Conservation (phyloP, 2,329 filamentous ascomycete genomes). For the Acrodontium crateriforme region DNA sequence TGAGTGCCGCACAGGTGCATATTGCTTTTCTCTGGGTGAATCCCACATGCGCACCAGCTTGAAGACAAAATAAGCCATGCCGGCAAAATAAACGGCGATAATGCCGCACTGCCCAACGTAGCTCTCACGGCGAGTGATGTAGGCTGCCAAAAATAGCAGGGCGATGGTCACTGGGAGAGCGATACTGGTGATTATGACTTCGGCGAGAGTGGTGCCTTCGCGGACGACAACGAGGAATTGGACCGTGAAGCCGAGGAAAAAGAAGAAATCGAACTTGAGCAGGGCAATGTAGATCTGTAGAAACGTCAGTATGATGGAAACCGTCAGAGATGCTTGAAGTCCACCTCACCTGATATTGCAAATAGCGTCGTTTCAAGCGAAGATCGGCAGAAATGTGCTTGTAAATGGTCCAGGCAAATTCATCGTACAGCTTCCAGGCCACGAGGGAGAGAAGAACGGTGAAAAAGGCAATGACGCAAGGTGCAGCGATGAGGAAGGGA, state of each 20-base stretch:
- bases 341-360: conserved; percentile 77
- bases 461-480: conserved; percentile 64
- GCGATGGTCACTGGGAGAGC: conserved; percentile 84
- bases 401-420: conserved; percentile 98
- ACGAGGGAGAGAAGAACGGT: conserved; percentile 61
- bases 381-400: conserved; percentile 98
- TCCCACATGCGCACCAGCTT: conserved; percentile 90
- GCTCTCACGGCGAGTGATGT: conserved; percentile 73
- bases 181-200: conserved; percentile 75
- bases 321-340: conserved; percentile 1
- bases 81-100: conserved; percentile 76
- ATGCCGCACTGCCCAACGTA: conserved; percentile 61
- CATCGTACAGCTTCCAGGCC: conserved; percentile 92
- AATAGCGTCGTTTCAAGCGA: conserved; percentile 89
- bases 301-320: conserved; percentile 5
- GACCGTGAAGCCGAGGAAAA: conserved; percentile 96
- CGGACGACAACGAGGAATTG: conserved; percentile 96
- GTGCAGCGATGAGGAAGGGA: conserved; percentile 73
- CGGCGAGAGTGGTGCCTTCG: conserved; percentile 48
- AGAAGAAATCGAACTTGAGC: conserved; percentile 99
- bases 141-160: conserved; percentile 74
- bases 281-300: conserved; percentile 86
- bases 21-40: conserved; percentile 37
- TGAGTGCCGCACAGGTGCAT: conserved; percentile 66
- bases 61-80: conserved; percentile 90